Evolutionary conservation across 257 asterid genomes (phyloP).

Genomic region (Lantana camara): DNA sequence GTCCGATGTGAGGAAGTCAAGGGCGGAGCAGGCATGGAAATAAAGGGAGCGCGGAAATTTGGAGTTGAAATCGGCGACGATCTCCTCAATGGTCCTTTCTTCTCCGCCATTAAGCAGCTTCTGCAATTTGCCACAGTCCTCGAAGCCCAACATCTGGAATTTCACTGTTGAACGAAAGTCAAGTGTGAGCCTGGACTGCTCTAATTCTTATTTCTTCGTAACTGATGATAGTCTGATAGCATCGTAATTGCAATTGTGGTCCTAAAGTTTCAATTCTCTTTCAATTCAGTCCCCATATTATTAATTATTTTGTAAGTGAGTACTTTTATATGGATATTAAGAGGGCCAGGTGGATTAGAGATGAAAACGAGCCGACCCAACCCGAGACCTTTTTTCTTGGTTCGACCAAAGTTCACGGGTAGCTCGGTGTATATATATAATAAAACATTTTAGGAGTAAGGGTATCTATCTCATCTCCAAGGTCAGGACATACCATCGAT

Average conservation of each 20-base stretch:
- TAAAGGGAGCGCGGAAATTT: slow-evolving; percentile 51
- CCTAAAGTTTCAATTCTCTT: neutral
- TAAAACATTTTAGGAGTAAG: too few relatives aligned
- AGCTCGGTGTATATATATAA: too few relatives aligned
- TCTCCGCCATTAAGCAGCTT: slow-evolving; percentile 69
- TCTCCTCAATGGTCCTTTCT: slow-evolving; percentile 62
- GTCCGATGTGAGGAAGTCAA: slow-evolving; percentile 63
- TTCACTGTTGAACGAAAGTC: slow-evolving; percentile 21
- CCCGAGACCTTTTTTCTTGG: too few relatives aligned
- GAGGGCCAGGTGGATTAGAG: too few relatives aligned
- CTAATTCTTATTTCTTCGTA: slow-evolving; percentile 6
- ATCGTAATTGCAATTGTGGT: slow-evolving; percentile 7
- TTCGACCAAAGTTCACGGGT: too few relatives aligned
- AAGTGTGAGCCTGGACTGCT: slow-evolving; percentile 7
- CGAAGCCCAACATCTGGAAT: slow-evolving; percentile 55
- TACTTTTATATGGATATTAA: too few relatives aligned
- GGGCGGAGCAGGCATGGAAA: slow-evolving; percentile 70
- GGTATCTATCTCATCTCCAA: too few relatives aligned
- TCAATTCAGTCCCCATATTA: slow-evolving; percentile 20
- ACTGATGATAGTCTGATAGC: neutral
- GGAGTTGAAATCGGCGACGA: slow-evolving; percentile 61
- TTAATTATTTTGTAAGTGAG: too few relatives aligned
- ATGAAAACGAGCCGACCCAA: too few relatives aligned
- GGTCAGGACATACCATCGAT: too few relatives aligned
- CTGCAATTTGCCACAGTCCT: slow-evolving; percentile 56